Base-by-base conservation (phyloP, 176 grass and related monocot species). In the Ensete glaucum region DNA sequence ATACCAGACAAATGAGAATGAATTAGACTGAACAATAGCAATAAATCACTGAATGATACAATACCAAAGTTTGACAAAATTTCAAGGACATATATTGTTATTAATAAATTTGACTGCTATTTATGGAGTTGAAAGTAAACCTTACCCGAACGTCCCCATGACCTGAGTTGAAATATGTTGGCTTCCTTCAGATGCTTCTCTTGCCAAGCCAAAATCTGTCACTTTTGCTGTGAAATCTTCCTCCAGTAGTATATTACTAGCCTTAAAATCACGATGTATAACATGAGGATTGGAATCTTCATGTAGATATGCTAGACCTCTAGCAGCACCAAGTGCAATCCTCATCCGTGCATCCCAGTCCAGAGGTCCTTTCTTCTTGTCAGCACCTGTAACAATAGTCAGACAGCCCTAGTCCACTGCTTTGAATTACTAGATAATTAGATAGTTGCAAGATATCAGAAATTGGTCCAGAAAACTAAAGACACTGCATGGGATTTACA, bases 101-200 rank as follows among this genome's bases (percentile, higher is more conserved):
- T 67, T 8, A 67, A 13, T 6, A 71, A 52, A 52, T 51, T 58
- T 58, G 26, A 9, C 13, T 69, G 16, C 23, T 43, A 69, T 8
- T 15, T 50, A 12, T 10, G 69, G n/a, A 21, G 17, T 20, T 50
- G 52, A 73, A 52, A 75, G 34, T 53, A 56, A 74, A 22, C 5
- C 80, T 88, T 93, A 98, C 94, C 94, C 94, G 78, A 98, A 98
- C 76, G 90, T 98, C 74, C 94, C 90, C 94, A 98, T 93, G 51
- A 98, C 94, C 51, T 86, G 87, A 63, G 94, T 98, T 43, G 88
- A 91, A 74, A 93, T 91, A 77, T 85, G 94, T 72, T 87, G 67
- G 49, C 69, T 83, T 75, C 82, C 86, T 81, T 98, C 89, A 60
- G 90, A 85, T 87, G 90, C 88, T 77, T 98, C 94, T 80, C 94